Base-by-base conservation (phyloP, 2,329 filamentous ascomycete species). In the Thielaviopsis euricoi region DNA sequence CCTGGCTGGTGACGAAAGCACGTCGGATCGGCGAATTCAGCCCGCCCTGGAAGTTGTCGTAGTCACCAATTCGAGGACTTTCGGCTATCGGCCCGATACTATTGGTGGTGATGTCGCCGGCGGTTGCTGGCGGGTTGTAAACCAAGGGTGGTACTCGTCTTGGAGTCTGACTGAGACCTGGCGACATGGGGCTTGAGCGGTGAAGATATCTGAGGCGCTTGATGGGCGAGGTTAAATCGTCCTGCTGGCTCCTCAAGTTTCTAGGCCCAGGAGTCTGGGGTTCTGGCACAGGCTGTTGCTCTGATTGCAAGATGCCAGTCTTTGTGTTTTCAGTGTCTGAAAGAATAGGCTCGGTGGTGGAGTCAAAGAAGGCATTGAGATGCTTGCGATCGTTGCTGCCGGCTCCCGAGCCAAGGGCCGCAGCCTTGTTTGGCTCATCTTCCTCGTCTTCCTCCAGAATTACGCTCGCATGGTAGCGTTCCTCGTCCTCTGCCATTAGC, bases 1-100 rank as follows among this genome's bases (percentile, higher is more conserved):
- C 58, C 19, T 60, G 55, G 46, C 55, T 57, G 21, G 58, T 60
- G 21, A 55, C 58, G 9, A 60, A 29, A 15, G 58, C 58, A 19
- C 58, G 52, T 25, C 55, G 58, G 37, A 60, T 60, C 1, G 58
- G 53, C 37, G 37, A 43, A 43, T 43, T 43, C 15, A 43, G 37
- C 2, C 37, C 37, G 13, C 15, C 13, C 13, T 15, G 13, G 17
- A 43, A 43, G 37, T 43, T 43, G 37, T 43, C 37, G 37, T 43
- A 43, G 37, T 43, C 37, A 15, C 37, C 13, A n/a, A 43, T 43
- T 1, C 37, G 37, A 4, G 37, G 37, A 7, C 37, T 43, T 10
- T 43, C 37, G 37, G 37, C 37, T 17, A 43, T 43, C 6, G 37
- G 37, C 15, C 37, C 37, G 37, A 43, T 43, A 15, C 37, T 43